Percentiles rank a stretch among this genome's conserved stretches.
These are phyloP conservation scores for Nigrograna mackinnonii DNA, from an alignment of 2,329 filamentous ascomycete species.

Conservation along the genomic window DNA sequence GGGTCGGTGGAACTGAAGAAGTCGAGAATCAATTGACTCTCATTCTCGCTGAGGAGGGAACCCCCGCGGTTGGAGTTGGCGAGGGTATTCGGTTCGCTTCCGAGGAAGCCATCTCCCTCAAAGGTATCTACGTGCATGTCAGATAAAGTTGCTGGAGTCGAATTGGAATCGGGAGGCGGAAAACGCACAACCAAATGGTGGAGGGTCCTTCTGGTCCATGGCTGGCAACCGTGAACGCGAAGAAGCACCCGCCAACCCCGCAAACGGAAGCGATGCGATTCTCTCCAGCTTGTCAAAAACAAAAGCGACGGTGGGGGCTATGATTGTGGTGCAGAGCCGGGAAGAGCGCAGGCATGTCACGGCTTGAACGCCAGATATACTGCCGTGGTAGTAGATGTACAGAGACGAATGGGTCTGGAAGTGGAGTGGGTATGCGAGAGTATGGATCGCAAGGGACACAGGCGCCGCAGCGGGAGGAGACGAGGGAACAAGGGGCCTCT, in stretches of 20 bases:
- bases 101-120: constrained; percentile 22
- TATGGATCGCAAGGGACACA: too few relatives aligned
- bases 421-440: too few relatives aligned
- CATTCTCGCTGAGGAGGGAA: constrained; percentile 35
- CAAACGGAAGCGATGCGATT: constrained; percentile 21
- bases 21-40: constrained; percentile 31
- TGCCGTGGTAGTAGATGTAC: too few relatives aligned
- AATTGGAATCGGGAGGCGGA: background rate
- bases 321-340: too few relatives aligned
- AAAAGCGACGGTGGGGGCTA: too few relatives aligned
- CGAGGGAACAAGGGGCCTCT: too few relatives aligned
- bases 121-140: constrained; percentile 28
- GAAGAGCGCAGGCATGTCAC: too few relatives aligned
- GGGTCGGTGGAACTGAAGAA: constrained; percentile 35
- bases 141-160: constrained; percentile 3
- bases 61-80: constrained; percentile 18
- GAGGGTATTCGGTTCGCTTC: constrained; percentile 10
- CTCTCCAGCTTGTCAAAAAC: constrained; percentile 31
- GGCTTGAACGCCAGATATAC: too few relatives aligned
- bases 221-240: constrained; percentile 16
- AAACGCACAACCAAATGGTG: constrained; percentile 38
- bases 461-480: too few relatives aligned
- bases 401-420: too few relatives aligned
- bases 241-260: constrained; percentile 26
- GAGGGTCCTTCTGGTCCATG: constrained; percentile 38